Percentiles rank a stretch among this genome's conserved stretches.
Evolutionary conservation across 441 rosid species (phyloP).

Genomic region (Aleurites moluccanus): DNA sequence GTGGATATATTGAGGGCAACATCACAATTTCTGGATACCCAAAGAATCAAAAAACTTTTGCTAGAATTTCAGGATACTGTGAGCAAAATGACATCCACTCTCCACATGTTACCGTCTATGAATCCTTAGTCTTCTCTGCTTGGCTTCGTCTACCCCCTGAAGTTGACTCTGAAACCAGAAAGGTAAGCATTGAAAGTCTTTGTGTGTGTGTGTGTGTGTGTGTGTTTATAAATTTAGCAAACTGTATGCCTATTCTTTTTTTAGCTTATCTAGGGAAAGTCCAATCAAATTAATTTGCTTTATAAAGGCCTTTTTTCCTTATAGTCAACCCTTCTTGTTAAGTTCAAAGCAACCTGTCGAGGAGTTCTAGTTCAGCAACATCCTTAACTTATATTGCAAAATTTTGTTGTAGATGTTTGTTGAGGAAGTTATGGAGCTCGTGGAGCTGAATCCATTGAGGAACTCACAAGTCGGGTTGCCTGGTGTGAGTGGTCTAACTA

Average conservation of each 20-base stretch:
- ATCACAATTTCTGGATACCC: constrained; percentile 48
- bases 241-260: not conserved
- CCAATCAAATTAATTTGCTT: not conserved
- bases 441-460: constrained; percentile 4
- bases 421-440: constrained; percentile 16
- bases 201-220: too few species aligned
- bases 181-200: constrained; percentile 30
- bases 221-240: not conserved
- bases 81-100: constrained; percentile 55
- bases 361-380: not conserved
- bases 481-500: constrained; percentile 14
- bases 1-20: constrained; percentile 46
- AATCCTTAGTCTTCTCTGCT: constrained; percentile 50
- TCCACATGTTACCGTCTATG: constrained; percentile 49
- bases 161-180: constrained; percentile 40
- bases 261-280: not conserved
- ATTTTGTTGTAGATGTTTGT: constrained; percentile 11
- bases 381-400: not conserved
- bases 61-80: constrained; percentile 51
- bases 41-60: constrained; percentile 51
- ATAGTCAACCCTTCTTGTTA: not conserved
- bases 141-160: constrained; percentile 51
- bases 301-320: not conserved
- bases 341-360: not conserved
- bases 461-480: constrained; percentile 15